Percentiles rank a stretch among this genome's conserved stretches.
Conservation (phyloP, 2,329 filamentous ascomycete genomes). For the Neurospora sp. region DNA sequence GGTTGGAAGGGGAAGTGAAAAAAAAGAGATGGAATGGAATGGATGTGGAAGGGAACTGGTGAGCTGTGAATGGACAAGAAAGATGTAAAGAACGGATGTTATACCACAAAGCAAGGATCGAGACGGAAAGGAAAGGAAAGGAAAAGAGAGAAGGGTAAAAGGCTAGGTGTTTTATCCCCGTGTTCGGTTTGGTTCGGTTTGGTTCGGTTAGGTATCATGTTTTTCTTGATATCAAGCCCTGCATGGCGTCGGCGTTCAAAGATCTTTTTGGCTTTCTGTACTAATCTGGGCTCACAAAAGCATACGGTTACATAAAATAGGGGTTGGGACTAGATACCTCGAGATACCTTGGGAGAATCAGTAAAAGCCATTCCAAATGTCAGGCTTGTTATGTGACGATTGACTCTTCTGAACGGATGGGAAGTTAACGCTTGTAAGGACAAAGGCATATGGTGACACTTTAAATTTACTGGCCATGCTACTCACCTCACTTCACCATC, state of each 20-base stretch:
- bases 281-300: neutral
- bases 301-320: neutral
- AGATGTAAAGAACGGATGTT: neutral
- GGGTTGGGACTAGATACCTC: neutral
- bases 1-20: neutral
- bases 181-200: neutral
- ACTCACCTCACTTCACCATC: neutral
- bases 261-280: neutral
- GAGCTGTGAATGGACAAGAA: neutral
- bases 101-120: neutral
- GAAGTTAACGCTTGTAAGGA: neutral
- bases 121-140: neutral
- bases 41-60: neutral
- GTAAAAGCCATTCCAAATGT: neutral
- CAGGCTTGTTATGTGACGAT: neutral
- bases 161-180: neutral
- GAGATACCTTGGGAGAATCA: neutral
- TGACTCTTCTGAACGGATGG: neutral
- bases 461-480: neutral
- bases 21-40: neutral
- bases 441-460: neutral
- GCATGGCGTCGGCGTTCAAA: neutral
- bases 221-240: neutral
- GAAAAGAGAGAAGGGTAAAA: neutral
- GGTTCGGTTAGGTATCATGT: neutral